Evolutionary conservation across 768 basidiomycete genomes (phyloP), one percentile per base, ranked within the genome.

Genomic region (Russula sp.): DNA sequence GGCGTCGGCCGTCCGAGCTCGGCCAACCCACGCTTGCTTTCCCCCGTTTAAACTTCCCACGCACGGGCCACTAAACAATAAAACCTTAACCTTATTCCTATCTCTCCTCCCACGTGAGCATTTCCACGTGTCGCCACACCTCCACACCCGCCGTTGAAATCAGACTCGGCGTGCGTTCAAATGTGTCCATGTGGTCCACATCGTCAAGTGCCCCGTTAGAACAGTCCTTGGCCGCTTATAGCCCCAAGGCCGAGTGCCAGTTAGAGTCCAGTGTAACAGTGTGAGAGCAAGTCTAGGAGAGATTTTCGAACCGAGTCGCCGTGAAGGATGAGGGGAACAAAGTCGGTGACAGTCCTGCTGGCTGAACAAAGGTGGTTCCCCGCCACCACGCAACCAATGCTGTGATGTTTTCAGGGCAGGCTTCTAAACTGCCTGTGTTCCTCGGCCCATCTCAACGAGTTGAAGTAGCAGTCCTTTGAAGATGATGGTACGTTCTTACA

Each of bases 1-100:
- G 68, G 65, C 68, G 68, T 65, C 66, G 66, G 66, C 68, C 66
- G 68, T 62, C 66, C 68, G 68, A 67, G 65, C 65, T 68, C 67
- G 67, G 67, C 68, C 66, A 62, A 64, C 65, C 58, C 61, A 68
- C 62, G 61, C 61, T 59, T 63, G 66, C 61, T 57, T 64, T 63
- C 60, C 65, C 61, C 67, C 56, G 58, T 60, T 58, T 61, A 52
- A 46, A 30, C 54, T 64, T 69, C 68, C 68, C 68, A 69, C 68
- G 68, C 68, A 69, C 68, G 51, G 68, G 50, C 68, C 66, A 61
- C 36, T 52, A 60, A 69, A 67, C 68, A 64, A 69, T 50, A 59
- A 63, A 69, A 69, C 68, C 68, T 69, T 69, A 69, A 67, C 66
- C 67, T 68, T 68, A 62, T 66, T 14, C 0, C 13, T 30, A 30